Percentiles rank a stretch among this genome's conserved stretches.
Evolutionary conservation across 208 protist genomes (phyloP).

Genomic region (Acanthamoeba healyi): DNA sequence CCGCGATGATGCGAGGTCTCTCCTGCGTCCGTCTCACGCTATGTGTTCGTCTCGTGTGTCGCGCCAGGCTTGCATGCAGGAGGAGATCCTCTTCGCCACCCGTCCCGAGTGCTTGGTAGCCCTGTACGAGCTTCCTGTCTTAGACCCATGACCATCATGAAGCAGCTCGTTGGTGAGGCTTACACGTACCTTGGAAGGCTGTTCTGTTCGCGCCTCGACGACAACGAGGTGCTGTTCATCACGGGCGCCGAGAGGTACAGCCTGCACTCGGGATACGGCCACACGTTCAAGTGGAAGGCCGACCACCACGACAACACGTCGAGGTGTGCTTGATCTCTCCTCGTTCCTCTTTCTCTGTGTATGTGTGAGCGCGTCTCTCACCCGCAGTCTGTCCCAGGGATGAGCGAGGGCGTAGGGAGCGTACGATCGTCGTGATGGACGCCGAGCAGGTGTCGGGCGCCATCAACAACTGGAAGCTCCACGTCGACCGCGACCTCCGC

Average conservation of each 20-base stretch:
- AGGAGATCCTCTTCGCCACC: slow-evolving; percentile 93
- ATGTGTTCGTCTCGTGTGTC: not conserved
- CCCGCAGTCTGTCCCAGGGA: too few species aligned
- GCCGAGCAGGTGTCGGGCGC: not conserved
- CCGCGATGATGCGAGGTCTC: not conserved
- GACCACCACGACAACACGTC: not conserved
- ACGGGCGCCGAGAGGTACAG: slow-evolving; percentile 87
- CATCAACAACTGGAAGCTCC: not conserved
- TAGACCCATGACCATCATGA: too few species aligned
- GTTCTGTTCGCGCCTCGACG: slow-evolving; percentile 88
- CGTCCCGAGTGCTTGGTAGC: slow-evolving; percentile 91
- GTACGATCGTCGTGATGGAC: not conserved
- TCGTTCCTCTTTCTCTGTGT: too few species aligned
- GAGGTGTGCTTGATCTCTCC: too few species aligned
- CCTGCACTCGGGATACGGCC: not conserved
- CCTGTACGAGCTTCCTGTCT: slow-evolving; percentile 55
- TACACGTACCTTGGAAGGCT: slow-evolving; percentile 72
- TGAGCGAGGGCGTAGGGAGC: not conserved
- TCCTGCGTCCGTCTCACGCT: not conserved
- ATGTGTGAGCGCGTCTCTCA: too few species aligned
- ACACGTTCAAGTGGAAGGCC: not conserved
- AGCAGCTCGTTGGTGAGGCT: not conserved
- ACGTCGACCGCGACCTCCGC: slow-evolving; percentile 13
- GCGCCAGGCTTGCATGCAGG: slow-evolving; percentile 91
- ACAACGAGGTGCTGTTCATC: slow-evolving; percentile 91